Percentiles rank a stretch among this genome's conserved stretches.
phyloP scores from a whole-genome alignment of 73 alveolate species.

The Chromera velia region DNA sequence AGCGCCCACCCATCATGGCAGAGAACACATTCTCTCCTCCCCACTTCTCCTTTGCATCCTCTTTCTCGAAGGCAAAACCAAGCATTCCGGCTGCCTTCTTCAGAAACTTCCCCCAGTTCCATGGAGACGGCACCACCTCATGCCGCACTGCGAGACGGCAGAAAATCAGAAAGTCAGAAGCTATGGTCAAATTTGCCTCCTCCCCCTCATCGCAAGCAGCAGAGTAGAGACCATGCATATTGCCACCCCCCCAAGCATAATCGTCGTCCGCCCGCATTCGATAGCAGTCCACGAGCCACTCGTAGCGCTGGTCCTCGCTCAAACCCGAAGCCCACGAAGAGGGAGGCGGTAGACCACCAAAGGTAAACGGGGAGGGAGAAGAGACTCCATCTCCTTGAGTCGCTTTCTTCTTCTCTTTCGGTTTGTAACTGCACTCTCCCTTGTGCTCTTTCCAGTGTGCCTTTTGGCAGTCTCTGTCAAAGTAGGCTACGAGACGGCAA shows the following conservation, averaged over 20 bases:
- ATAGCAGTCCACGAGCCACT: conserved; percentile 31
- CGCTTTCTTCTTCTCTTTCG: too few species aligned
- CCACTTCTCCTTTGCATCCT: conserved; percentile 19
- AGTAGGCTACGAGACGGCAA: too few species aligned
- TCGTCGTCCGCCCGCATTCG: conserved; percentile 21
- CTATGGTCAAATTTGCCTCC: background rate
- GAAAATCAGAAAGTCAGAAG: background rate
- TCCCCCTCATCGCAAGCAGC: background rate
- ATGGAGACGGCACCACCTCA: conserved; percentile 6
- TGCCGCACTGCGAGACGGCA: conserved; percentile 5
- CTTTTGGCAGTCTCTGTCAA: too few species aligned
- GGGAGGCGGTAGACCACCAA: too few species aligned
- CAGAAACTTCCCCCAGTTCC: conserved; percentile 11
- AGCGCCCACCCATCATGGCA: conserved; percentile 3
- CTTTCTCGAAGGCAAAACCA: conserved; percentile 8
- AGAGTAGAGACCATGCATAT: conserved; percentile 11
- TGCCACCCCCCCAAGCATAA: conserved; percentile 15
- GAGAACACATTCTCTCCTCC: background rate
- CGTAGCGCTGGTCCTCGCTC: background rate
- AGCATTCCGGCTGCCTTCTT: background rate
- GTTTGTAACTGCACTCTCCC: too few species aligned
- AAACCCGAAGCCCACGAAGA: conserved; percentile 11
- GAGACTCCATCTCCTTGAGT: too few species aligned
- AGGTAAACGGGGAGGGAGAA: too few species aligned
- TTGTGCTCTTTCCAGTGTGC: too few species aligned